These are phyloP conservation scores for Dichomitus squalens DNA, from an alignment of 1,284 basidiomycete genomes.

Conservation along the genomic window DNA sequence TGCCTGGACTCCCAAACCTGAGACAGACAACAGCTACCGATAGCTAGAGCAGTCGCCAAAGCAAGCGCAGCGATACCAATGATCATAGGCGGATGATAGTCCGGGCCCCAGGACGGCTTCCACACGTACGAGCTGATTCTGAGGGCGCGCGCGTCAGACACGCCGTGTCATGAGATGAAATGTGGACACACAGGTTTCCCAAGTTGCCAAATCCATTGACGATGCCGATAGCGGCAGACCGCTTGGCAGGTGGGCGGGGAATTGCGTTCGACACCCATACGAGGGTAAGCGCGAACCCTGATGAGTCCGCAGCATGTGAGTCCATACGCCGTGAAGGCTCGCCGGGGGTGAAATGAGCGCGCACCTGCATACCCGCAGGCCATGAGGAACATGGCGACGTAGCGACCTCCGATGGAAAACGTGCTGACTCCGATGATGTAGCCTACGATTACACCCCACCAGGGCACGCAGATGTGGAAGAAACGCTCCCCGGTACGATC, in stretches of 20 bases:
- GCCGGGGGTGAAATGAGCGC: constrained; percentile 18
- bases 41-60: constrained; percentile 31
- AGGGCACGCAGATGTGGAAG: constrained; percentile 64
- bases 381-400: constrained; percentile 70
- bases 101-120: constrained; percentile 41
- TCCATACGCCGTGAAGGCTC: not conserved
- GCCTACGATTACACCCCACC: constrained; percentile 63
- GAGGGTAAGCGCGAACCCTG: constrained; percentile 60
- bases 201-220: constrained; percentile 45
- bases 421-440: constrained; percentile 65
- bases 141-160: not conserved
- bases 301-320: not conserved
- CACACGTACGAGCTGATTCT: constrained; percentile 42
- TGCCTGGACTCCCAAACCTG: not conserved
- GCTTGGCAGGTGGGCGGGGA: constrained; percentile 64
- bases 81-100: constrained; percentile 42
- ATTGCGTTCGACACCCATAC: constrained; percentile 68
- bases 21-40: constrained; percentile 24
- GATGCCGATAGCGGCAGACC: constrained; percentile 48
- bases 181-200: constrained; percentile 38
- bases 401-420: constrained; percentile 54
- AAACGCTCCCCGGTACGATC: constrained; percentile 67
- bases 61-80: constrained; percentile 37
- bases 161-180: not conserved
- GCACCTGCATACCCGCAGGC: constrained; percentile 54